Percentiles rank a stretch among this genome's conserved stretches.
Conservation (phyloP, 192 early-diverging fungal genomes). For the Coemansia sp. region DNA sequence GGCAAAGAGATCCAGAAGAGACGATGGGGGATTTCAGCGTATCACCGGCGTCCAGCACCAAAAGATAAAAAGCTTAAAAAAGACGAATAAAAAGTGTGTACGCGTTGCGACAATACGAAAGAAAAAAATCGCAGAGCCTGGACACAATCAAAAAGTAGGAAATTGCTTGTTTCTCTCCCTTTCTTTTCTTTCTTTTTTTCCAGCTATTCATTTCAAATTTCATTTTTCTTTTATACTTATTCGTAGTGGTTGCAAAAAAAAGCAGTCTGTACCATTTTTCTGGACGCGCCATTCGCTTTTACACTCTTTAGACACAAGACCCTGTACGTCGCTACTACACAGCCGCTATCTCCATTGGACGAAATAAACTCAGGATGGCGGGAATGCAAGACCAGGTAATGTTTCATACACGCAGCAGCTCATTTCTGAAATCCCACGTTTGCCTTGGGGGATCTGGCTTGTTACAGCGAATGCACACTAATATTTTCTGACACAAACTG, state of each 20-base stretch:
- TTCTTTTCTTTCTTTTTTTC: neutral
- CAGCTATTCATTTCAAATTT: constrained; percentile 5
- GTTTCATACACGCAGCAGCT: neutral
- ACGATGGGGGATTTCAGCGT: neutral
- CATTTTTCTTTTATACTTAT: constrained; percentile 4
- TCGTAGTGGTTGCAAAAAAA: no score
- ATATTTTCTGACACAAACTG: neutral
- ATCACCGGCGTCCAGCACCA: neutral
- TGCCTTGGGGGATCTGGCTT: neutral
- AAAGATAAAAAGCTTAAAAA: neutral
- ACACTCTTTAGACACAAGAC: neutral
- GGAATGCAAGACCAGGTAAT: constrained; percentile 53
- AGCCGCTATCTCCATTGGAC: neutral
- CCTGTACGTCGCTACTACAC: neutral
- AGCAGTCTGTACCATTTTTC: neutral
- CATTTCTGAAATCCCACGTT: no score
- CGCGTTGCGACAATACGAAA: neutral
- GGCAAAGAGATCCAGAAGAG: no score
- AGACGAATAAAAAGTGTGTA: neutral
- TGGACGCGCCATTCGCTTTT: neutral
- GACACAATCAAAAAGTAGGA: neutral
- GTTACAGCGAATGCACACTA: neutral
- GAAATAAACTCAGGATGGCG: constrained; percentile 25
- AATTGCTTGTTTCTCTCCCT: neutral
- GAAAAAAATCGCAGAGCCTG: neutral